Base-by-base conservation (phyloP, 495 filamentous ascomycete species). In the Aspergillus carlsbadensis region DNA sequence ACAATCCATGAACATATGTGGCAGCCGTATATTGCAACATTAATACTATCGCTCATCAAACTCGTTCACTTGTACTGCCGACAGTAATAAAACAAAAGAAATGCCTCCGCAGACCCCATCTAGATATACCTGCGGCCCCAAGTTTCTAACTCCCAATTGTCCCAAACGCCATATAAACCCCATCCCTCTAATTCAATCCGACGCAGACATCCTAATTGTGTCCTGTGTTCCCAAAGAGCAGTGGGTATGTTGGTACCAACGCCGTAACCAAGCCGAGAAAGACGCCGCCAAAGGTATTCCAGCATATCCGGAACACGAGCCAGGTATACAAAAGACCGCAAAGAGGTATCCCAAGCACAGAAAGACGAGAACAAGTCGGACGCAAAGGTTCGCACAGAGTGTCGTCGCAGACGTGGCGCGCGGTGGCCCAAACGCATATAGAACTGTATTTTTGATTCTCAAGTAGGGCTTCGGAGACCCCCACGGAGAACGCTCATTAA, bases 91-190 rank as follows among this genome's bases (percentile, higher is more conserved):
- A n/a, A n/a, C n/a, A n/a, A 50, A 15, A 13, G 15, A 33, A 50
- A 31, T 36, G 37, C 26, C 26, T 50, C 17, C 14, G n/a, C 50
- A 40, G 24, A 54, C 17, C 20, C 29, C 33, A 17, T 54, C 42
- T 37, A 54, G 42, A 37, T n/a, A 37, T 24, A 22, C 11, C 29
- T 8, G 26, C 41, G n/a, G 42, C 37, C 42, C 42, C 15, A 37
- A 29, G 26, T 43, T 20, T 45, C 24, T 3, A 44, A 54, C 51
- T 54, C 40, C 51, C 24, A 34, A 21, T 52, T 41, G 18, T 15
- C 34, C 52, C 29, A 54, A 54, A 54, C 42, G 20, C 57, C 55
- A 18, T 50, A 13, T 29, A 52, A 34, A 22, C 22, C 3, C 42
- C 45, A 15, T 21, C 46, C 21, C 10, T 36, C 39, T 21, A 37